Evolutionary conservation across 1,284 basidiomycete genomes (phyloP), one percentile per base, ranked within the genome.

Genomic region (Trichosporon faecale): DNA sequence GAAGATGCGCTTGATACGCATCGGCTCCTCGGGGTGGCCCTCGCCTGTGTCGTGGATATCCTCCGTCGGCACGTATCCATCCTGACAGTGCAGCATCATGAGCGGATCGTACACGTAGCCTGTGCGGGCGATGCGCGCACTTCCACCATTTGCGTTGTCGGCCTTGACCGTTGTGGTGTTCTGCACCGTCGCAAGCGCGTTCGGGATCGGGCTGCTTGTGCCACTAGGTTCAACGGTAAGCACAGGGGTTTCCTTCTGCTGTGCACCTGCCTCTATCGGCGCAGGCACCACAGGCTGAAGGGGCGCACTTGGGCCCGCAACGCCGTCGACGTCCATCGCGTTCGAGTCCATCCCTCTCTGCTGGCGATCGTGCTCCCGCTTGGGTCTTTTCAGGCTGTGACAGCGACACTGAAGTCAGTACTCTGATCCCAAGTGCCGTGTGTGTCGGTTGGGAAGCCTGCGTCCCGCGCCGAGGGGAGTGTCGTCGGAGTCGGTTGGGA

Each of bases 31-130:
- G 3, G 95, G 94, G 80, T 98, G 95, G 12, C 77, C 78, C 25
- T 79, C 78, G 21, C 78, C 77, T 7, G 78, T 76, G 23, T 80
- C 80, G 21, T 78, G 74, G 7, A 82, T 80, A 40, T 85, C 83
- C 9, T 87, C 85, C 71, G 87, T 88, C 0, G 80, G 79, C 0
- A 72, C 71, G 69, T 82, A 84, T 3, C 78, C 78, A 27, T 84
- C 77, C 44, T 83, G 80, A 16, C 81, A 80, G 82, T 98, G 96
- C 29, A 90, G 84, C 84, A 92, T 91, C 96, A 99, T 98, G 73
- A 91, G 88, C 1, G 86, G 80, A 61, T 92, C 91, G 78, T 93
- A 98, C 68, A 98, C 90, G 85, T 93, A 95, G 61, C 95, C 95
- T 23, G 86, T 85, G n/a, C 81, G 76, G 25, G 70, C 68, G 6